These are phyloP conservation scores for Arbutus unedo DNA, from an alignment of 148 eudicot genomes.

Conservation along the genomic window DNA sequence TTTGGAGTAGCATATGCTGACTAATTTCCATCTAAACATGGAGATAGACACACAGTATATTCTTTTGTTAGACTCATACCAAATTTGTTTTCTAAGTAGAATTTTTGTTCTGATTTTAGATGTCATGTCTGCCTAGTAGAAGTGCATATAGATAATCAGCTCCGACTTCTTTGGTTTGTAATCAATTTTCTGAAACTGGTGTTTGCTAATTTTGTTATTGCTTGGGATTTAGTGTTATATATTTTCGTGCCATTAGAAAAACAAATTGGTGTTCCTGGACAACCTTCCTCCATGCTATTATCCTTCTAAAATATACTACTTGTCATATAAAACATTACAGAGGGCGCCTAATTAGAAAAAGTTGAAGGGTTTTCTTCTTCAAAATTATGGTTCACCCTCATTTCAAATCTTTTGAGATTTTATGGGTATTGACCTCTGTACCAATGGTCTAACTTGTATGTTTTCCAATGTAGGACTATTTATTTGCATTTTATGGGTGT, in stretches of 20 bases:
- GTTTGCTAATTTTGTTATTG: not conserved
- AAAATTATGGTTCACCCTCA: not conserved
- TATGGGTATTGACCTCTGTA: no score
- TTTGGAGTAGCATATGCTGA: not conserved
- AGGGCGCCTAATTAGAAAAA: constrained; percentile 21
- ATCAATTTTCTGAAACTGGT: not conserved
- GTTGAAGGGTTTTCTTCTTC: not conserved
- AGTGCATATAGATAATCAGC: not conserved
- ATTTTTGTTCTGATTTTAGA: not conserved
- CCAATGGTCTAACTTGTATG: no score
- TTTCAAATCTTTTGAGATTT: no score
- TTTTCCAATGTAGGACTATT: no score
- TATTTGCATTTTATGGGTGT: no score
- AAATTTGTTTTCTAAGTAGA: not conserved
- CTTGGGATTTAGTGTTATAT: not conserved
- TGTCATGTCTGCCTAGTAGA: not conserved
- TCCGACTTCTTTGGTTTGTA: not conserved
- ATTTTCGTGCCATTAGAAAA: constrained; percentile 45
- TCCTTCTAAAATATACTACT: constrained; percentile 22
- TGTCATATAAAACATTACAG: constrained; percentile 24
- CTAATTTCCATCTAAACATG: not conserved
- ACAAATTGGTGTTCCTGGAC: constrained; percentile 40
- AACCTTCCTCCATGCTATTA: constrained; percentile 21
- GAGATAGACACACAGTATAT: not conserved
- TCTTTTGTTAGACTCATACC: not conserved